Evolutionary conservation across 2,329 filamentous ascomycete genomes (phyloP).

Genomic region (Phoma sp.): DNA sequence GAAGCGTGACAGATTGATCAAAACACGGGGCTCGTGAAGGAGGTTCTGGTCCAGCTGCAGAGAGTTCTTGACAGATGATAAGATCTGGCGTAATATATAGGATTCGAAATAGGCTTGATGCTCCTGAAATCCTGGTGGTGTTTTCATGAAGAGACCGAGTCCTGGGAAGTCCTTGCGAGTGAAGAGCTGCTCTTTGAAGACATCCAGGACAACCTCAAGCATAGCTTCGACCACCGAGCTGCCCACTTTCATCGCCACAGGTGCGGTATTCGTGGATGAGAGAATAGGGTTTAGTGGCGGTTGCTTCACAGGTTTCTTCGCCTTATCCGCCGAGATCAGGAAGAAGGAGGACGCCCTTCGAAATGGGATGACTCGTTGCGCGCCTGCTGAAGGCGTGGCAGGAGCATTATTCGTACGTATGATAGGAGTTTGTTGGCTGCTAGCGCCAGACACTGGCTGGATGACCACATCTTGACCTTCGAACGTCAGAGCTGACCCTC

Average conservation of each 20-base stretch:
- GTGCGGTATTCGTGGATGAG: slow-evolving; percentile 63
- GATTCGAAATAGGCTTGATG: slow-evolving; percentile 96
- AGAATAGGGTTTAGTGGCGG: slow-evolving; percentile 70
- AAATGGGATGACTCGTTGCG: slow-evolving; percentile 66
- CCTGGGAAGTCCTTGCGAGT: slow-evolving; percentile 89
- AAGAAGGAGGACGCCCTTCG: slow-evolving; percentile 90
- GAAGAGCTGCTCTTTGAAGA: slow-evolving; percentile 87
- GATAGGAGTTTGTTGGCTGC: slow-evolving; percentile 66
- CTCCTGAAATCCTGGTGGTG: slow-evolving; percentile 90
- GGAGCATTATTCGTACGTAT: slow-evolving; percentile 74
- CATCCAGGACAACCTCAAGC: slow-evolving; percentile 76
- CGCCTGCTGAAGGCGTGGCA: slow-evolving; percentile 39
- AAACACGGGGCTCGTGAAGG: slow-evolving; percentile 79
- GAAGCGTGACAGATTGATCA: slow-evolving; percentile 87
- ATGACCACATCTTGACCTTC: slow-evolving; percentile 87
- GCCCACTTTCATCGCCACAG: slow-evolving; percentile 60
- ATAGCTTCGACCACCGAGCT: slow-evolving; percentile 78
- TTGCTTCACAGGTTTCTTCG: slow-evolving; percentile 62
- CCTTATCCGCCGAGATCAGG: slow-evolving; percentile 76
- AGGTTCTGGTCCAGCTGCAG: slow-evolving; percentile 75
- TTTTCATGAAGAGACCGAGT: slow-evolving; percentile 83
- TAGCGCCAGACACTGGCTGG: slow-evolving; percentile 71
- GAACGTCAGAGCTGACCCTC: slow-evolving; percentile 81
- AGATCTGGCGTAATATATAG: slow-evolving; percentile 78
- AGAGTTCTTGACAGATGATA: slow-evolving; percentile 73